phyloP scores from a whole-genome alignment of 1,284 basidiomycete genomes.

The Pyrrhoderma noxium region DNA sequence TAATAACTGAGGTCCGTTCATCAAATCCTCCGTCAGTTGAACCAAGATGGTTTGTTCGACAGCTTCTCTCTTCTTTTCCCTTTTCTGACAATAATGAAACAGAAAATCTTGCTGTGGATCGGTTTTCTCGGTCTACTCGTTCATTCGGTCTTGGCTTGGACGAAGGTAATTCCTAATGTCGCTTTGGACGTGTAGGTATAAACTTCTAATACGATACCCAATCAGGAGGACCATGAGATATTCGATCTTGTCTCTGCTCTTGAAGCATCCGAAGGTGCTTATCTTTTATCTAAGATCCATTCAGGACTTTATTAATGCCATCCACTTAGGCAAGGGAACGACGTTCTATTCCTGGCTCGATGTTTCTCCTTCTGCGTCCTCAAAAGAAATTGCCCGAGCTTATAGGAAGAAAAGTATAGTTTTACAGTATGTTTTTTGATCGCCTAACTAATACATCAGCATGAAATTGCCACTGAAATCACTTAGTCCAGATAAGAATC shows the following conservation, averaged over 20 bases:
- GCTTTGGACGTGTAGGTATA: neutral
- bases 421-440: constrained; percentile 59
- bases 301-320: neutral
- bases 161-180: constrained; percentile 42
- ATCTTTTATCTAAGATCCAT: neutral
- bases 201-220: constrained; percentile 12
- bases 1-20: too few relatives aligned
- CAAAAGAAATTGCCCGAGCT: constrained; percentile 74
- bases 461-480: too few relatives aligned
- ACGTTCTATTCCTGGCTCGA: constrained; percentile 87
- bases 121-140: constrained; percentile 2
- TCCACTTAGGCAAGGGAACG: constrained; percentile 61
- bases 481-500: constrained; percentile 87
- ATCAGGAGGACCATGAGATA: constrained; percentile 86
- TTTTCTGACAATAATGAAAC: neutral
- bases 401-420: constrained; percentile 85
- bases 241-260: constrained; percentile 90
- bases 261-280: constrained; percentile 70
- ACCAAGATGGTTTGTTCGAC: neutral
- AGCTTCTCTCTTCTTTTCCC: neutral
- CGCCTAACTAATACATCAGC: too few relatives aligned
- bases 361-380: constrained; percentile 61
- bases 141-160: constrained; percentile 30
- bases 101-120: constrained; percentile 8
- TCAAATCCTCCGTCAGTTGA: neutral